A percentile compares a stretch with the other conserved stretches of the same genome.
Evolutionary conservation across 768 basidiomycete species (phyloP).

Genomic region (Boletus reticuloceps): DNA sequence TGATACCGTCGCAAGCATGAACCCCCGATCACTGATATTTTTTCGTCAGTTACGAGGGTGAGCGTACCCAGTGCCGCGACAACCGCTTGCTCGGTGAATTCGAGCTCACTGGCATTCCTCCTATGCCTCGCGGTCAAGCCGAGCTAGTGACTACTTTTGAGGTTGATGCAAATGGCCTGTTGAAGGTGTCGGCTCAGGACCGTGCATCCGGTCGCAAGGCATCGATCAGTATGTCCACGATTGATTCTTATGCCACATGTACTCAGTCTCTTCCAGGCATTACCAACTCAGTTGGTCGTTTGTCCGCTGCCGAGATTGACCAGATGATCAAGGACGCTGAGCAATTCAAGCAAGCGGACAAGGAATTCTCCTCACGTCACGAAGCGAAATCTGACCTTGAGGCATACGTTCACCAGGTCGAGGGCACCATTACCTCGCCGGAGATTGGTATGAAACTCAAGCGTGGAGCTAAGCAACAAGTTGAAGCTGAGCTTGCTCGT

Average conservation of each 20-base stretch:
- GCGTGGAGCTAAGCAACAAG: slow-evolving; percentile 90
- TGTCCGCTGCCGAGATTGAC: slow-evolving; percentile 96
- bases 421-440: slow-evolving; percentile 92
- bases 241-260: not conserved
- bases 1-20: not conserved
- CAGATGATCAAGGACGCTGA: slow-evolving; percentile 99
- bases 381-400: slow-evolving; percentile 99
- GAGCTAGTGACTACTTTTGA: slow-evolving; percentile 99
- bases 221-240: slow-evolving; percentile 73
- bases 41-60: slow-evolving; percentile 83
- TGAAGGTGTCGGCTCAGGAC: slow-evolving; percentile 98
- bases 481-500: slow-evolving; percentile 96
- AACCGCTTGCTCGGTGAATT: slow-evolving; percentile 99
- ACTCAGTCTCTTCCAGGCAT: slow-evolving; percentile 55
- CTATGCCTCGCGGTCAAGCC: slow-evolving; percentile 99
- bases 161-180: slow-evolving; percentile 98
- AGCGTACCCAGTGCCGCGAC: slow-evolving; percentile 99
- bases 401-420: slow-evolving; percentile 95
- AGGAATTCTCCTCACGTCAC: slow-evolving; percentile 97
- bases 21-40: slow-evolving; percentile 4
- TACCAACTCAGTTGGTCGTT: slow-evolving; percentile 98
- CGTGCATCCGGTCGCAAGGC: slow-evolving; percentile 99
- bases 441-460: slow-evolving; percentile 99
- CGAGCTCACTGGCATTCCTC: slow-evolving; percentile 97
- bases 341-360: slow-evolving; percentile 94